These are phyloP conservation scores for Blastobotrys serpentis DNA, from an alignment of 1,139 yeast genomes.

Conservation along the genomic window DNA sequence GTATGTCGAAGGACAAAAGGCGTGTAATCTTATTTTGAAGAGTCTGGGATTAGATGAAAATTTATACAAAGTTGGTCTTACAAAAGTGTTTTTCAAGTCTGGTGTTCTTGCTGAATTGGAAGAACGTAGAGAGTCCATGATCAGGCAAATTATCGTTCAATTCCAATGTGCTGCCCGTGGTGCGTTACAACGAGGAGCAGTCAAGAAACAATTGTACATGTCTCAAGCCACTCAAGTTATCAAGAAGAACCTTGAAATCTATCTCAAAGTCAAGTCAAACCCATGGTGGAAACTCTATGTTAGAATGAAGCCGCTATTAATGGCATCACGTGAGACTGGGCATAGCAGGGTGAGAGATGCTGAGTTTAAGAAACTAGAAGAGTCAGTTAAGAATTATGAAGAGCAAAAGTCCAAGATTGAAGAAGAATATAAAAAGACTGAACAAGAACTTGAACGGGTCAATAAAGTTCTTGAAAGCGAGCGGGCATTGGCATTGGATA, in stretches of 20 bases:
- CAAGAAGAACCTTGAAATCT: slow-evolving; percentile 57
- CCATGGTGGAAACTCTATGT: slow-evolving; percentile 82
- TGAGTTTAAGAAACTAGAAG: slow-evolving; percentile 56
- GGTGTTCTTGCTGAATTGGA: slow-evolving; percentile 94
- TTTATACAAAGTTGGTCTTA: slow-evolving; percentile 72
- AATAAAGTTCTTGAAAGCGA: slow-evolving; percentile 42
- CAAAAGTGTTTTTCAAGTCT: slow-evolving; percentile 93
- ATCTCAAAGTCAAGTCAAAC: slow-evolving; percentile 54
- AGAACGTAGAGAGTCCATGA: slow-evolving; percentile 65
- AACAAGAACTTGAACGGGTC: slow-evolving; percentile 41
- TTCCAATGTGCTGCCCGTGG: slow-evolving; percentile 76
- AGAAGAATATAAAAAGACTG: slow-evolving; percentile 37
- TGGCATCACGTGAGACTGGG: slow-evolving; percentile 60
- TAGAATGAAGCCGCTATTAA: slow-evolving; percentile 72
- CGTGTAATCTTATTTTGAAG: slow-evolving; percentile 66
- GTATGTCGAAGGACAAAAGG: slow-evolving; percentile 51
- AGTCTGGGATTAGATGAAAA: slow-evolving; percentile 61
- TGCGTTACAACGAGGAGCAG: slow-evolving; percentile 52
- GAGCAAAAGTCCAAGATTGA: slow-evolving; percentile 35
- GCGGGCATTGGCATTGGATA: slow-evolving; percentile 43
- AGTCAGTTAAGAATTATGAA: slow-evolving; percentile 38
- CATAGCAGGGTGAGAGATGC: slow-evolving; percentile 58
- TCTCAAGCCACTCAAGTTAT: slow-evolving; percentile 72
- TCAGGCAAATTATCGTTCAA: slow-evolving; percentile 55
- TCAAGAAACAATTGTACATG: slow-evolving; percentile 52